Evolutionary conservation across 2,329 filamentous ascomycete genomes (phyloP), one percentile per base, ranked within the genome.

Genomic region (Fusarium anguioides): DNA sequence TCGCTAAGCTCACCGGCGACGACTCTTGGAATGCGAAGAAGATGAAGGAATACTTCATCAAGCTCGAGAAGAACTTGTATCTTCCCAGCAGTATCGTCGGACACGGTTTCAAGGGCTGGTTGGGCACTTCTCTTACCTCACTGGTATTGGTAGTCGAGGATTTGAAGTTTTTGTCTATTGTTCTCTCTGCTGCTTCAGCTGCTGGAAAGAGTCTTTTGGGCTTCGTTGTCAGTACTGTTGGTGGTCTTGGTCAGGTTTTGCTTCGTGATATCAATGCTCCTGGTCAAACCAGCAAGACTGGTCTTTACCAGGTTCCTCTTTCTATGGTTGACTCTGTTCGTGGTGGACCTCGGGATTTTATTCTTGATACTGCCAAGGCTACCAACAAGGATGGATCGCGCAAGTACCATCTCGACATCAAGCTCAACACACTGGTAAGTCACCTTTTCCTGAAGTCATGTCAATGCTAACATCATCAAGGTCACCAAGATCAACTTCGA

Each of bases 231-330:
- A 59, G 48, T 33, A 69, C 70, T 1, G 64, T 75, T 7, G 44
- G 49, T 1, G 72, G 72, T 2, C 72, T 77, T 23, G 72, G 64
- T 0, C 57, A 75, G 24, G 63, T 77, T 4, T 31, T 77, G 18
- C 58, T 70, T 23, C 64, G 67, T 2, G 74, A 77, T 26, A 60
- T 76, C 8, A 77, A 75, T 23, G 64, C 67, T 8, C 70, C 70
- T 1, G 70, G 69, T 0, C 65, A 71, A 11, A 18, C 68, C 4
- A 66, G 64, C 29, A 45, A 59, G 29, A 46, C 65, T 8, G 70
- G 66, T 0, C 77, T 85, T 33, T 89, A 84, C 73, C 86, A 90
- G 67, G 83, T 91, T 6, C 87, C 88, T 5, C 73, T 89, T 26
- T 80, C 82, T 2, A 83, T 84, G 62, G 77, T 81, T n/a, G 73